Conservation (phyloP, 371 early-diverging fungal genomes). For the Mortierella sp. region DNA sequence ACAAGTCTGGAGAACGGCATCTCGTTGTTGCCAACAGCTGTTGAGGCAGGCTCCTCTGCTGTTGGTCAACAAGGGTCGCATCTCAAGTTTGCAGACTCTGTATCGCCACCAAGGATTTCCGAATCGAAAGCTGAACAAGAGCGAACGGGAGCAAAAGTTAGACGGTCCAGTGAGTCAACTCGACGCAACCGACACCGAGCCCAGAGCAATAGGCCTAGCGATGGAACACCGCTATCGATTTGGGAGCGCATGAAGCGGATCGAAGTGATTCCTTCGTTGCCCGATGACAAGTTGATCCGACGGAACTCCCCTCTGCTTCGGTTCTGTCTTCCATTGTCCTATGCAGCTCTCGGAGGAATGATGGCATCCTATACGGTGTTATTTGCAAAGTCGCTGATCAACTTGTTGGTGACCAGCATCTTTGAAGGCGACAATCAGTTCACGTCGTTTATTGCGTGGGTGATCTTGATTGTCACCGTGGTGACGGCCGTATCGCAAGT, state of each 20-base stretch:
- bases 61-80: conserved; percentile 1
- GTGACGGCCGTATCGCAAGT: conserved; percentile 84
- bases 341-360: conserved; percentile 76
- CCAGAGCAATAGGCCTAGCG: not conserved
- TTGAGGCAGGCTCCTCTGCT: conserved; percentile 1
- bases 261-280: conserved; percentile 41
- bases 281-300: conserved; percentile 50
- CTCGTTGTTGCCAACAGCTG: too few relatives aligned
- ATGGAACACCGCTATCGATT: conserved; percentile 9
- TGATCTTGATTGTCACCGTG: conserved; percentile 77
- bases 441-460: conserved; percentile 69
- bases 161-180: conserved; percentile 14
- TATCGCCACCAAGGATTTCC: not conserved
- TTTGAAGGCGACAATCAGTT: conserved; percentile 82
- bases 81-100: conserved; percentile 24
- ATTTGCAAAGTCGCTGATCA: conserved; percentile 85
- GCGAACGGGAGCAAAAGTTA: conserved; percentile 4
- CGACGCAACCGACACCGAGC: conserved; percentile 16
- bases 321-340: conserved; percentile 69
- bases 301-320: conserved; percentile 44
- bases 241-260: conserved; percentile 28
- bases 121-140: too few relatives aligned
- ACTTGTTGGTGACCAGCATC: conserved; percentile 74
- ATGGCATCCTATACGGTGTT: conserved; percentile 89
- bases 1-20: too few relatives aligned